Percentiles rank a stretch among this genome's conserved stretches.
These are phyloP conservation scores for Grigorovia transvaalensis DNA, from an alignment of 805 yeast species.

Conservation along the genomic window DNA sequence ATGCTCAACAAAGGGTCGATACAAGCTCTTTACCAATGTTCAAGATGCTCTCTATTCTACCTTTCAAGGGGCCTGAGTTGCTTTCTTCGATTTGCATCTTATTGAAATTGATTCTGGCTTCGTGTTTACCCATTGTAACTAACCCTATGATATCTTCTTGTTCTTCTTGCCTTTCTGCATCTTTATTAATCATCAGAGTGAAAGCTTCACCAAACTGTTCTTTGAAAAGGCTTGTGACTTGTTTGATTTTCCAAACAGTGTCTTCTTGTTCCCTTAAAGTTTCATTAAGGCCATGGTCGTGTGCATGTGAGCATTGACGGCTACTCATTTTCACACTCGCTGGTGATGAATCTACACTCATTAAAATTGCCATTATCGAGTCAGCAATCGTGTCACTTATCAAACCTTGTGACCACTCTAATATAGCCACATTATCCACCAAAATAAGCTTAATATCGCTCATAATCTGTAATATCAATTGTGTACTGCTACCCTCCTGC, in stretches of 20 bases:
- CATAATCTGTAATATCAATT: slow-evolving; percentile 48
- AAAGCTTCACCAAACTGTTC: slow-evolving; percentile 88
- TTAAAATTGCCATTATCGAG: slow-evolving; percentile 76
- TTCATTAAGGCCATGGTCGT: slow-evolving; percentile 28
- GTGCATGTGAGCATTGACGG: slow-evolving; percentile 41
- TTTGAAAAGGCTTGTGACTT: slow-evolving; percentile 51
- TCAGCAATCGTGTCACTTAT: slow-evolving; percentile 93
- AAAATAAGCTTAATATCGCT: slow-evolving; percentile 46
- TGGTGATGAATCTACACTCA: slow-evolving; percentile 90
- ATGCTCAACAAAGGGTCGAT: slow-evolving; percentile 59
- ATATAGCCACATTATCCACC: slow-evolving; percentile 42
- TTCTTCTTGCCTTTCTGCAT: slow-evolving; percentile 11
- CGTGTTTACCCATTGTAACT: slow-evolving; percentile 62
- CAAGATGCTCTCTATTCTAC: slow-evolving; percentile 73
- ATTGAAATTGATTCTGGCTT: slow-evolving; percentile 57
- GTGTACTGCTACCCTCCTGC: neutral
- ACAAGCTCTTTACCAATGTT: slow-evolving; percentile 70
- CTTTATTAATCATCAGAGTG: slow-evolving; percentile 18
- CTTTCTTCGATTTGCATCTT: slow-evolving; percentile 59
- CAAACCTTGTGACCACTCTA: slow-evolving; percentile 86
- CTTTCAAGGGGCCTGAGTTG: slow-evolving; percentile 61
- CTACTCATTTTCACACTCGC: slow-evolving; percentile 87
- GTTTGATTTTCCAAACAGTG: slow-evolving; percentile 33
- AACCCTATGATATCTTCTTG: slow-evolving; percentile 39
- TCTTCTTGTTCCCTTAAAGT: slow-evolving; percentile 9